Conservation (phyloP, 2,329 filamentous ascomycete species). For the Apiospora aurea region DNA sequence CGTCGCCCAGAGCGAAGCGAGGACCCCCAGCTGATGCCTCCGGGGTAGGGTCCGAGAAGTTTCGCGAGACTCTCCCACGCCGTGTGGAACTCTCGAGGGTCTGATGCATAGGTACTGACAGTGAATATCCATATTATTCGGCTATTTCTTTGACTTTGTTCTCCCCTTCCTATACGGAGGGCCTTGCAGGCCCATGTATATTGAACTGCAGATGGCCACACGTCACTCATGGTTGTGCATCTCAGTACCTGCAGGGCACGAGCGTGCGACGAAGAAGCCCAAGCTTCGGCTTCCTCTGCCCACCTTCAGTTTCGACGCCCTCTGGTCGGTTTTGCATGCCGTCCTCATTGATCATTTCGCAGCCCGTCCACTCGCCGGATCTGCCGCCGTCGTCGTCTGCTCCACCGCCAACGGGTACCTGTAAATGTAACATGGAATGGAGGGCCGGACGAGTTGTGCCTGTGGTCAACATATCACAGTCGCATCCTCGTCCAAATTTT, state of each 20-base stretch:
- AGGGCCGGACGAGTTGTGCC: neutral
- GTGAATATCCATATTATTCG: neutral
- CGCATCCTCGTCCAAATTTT: neutral
- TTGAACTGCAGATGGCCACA: neutral
- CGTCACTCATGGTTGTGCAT: conserved; percentile 1
- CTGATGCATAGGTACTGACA: neutral
- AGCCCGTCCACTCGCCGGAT: conserved; percentile 5
- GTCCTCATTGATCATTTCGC: neutral
- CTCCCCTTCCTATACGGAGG: neutral
- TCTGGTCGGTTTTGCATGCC: neutral
- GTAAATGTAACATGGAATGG: neutral
- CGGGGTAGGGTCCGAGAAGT: neutral
- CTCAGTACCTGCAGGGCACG: neutral
- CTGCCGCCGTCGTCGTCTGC: neutral
- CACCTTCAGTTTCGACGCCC: neutral
- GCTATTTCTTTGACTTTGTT: neutral
- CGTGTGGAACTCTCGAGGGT: neutral
- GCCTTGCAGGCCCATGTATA: neutral
- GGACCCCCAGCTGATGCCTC: neutral
- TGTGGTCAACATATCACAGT: neutral
- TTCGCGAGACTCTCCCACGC: neutral
- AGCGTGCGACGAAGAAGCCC: neutral
- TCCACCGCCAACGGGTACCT: conserved; percentile 9
- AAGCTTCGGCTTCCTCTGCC: neutral
- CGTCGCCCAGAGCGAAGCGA: neutral